Base-by-base conservation (phyloP, 768 basidiomycete genomes). In the Lactarius sanguifluus region DNA sequence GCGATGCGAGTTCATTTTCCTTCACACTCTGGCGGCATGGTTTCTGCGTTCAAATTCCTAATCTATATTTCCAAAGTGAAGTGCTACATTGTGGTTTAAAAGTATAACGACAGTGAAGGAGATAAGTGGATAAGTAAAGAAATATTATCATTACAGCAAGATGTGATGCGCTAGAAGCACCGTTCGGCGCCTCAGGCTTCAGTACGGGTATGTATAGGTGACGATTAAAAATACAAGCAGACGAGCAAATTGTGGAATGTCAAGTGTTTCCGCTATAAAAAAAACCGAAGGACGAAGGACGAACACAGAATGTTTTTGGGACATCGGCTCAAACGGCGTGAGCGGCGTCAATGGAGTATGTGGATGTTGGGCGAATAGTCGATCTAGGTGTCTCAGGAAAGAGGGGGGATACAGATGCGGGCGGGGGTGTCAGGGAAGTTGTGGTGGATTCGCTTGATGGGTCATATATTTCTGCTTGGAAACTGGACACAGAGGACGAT, bases 91-190 rank as follows among this genome's bases (percentile, higher is more conserved):
- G 50, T 32, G 16, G 32, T 32, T 28, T 30, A 36, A 52, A 54
- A 65, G 18, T 12, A 20, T 34, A 23, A 34, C 23, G 10, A 23
- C n/a, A 13, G 12, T 15, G 15, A 28, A 30, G 38, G 28, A 8
- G 1, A 8, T 13, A 57, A 23, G 30, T 18, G 32, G 57, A 25
- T 34, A 50, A 41, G n/a, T 62, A 56, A 57, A 1, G 25, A 34
- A 57, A 50, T 61, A 66, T 61, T 61, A 66, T 61, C 25, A 36
- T 66, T 66, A 62, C 65, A 66, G 28, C 2, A 50, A 25, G 57
- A 2, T 9, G 36, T 23, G 25, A 23, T n/a, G 45, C 43, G 25
- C 34, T 57, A 47, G 20, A 47, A n/a, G 20, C 32, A 41, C 64
- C 36, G 7, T 40, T 40, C 25, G 36, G 36, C 32, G 32, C 30